Conservation (phyloP, 768 basidiomycete species). For the Russula griseocarnosa region DNA sequence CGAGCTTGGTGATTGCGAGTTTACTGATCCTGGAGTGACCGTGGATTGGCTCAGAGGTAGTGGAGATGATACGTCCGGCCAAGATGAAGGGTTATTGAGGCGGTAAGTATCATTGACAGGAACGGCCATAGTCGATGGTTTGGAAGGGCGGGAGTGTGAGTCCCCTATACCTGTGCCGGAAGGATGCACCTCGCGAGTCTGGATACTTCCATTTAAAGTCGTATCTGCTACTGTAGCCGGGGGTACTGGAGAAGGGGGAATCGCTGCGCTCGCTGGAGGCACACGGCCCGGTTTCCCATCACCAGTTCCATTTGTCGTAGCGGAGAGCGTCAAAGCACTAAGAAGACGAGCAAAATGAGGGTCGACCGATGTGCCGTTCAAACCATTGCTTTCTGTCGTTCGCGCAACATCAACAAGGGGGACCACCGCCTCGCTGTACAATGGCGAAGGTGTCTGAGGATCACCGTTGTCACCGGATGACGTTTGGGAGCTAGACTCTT, state of each 20-base stretch:
- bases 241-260: background rate
- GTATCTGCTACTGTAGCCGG: background rate
- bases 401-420: constrained; percentile 33
- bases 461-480: constrained; percentile 59
- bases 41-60: constrained; percentile 11
- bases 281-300: constrained; percentile 2
- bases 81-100: background rate
- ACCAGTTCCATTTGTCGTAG: constrained; percentile 24
- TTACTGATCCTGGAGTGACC: constrained; percentile 18
- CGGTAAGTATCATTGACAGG: background rate
- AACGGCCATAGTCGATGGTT: constrained; percentile 4
- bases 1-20: constrained; percentile 19
- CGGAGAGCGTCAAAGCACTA: constrained; percentile 57
- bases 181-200: constrained; percentile 1
- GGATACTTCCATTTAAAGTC: background rate
- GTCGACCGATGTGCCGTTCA: constrained; percentile 45
- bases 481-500: constrained; percentile 65
- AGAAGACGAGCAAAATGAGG: constrained; percentile 70
- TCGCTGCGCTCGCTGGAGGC: background rate
- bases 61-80: constrained; percentile 9
- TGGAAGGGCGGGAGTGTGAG: constrained; percentile 4
- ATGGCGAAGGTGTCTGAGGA: constrained; percentile 62
- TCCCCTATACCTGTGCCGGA: background rate
- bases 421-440: constrained; percentile 44
- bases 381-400: constrained; percentile 35